Evolutionary conservation across 1,284 basidiomycete species (phyloP).

Genomic region (Xerocomus amazonicus): DNA sequence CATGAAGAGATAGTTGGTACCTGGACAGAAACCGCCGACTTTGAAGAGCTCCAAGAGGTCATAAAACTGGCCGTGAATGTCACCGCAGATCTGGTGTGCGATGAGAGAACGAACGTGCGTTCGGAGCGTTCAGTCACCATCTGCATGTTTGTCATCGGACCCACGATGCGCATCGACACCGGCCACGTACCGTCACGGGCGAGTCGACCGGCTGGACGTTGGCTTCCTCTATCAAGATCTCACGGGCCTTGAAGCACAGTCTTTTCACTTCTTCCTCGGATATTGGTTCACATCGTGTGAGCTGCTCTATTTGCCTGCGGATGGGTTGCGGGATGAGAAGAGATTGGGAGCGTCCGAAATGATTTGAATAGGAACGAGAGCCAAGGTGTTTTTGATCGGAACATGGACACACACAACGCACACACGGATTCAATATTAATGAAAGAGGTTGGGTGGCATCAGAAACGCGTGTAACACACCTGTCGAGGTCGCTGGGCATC

Average conservation of each 20-base stretch:
- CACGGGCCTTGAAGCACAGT: slow-evolving; percentile 91
- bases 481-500: slow-evolving; percentile 50
- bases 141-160: too few species aligned
- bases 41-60: slow-evolving; percentile 97
- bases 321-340: too few species aligned
- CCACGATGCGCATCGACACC: too few species aligned
- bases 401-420: slow-evolving; percentile 14
- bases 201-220: slow-evolving; percentile 97
- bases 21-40: slow-evolving; percentile 92
- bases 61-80: slow-evolving; percentile 98
- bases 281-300: slow-evolving; percentile 88
- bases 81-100: slow-evolving; percentile 85
- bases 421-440: too few species aligned
- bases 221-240: slow-evolving; percentile 95
- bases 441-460: slow-evolving; percentile 24
- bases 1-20: slow-evolving; percentile 99
- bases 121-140: too few species aligned
- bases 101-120: neutral
- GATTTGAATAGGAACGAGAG: too few species aligned
- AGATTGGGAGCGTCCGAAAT: too few species aligned
- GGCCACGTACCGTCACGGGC: slow-evolving; percentile 77
- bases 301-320: slow-evolving; percentile 79
- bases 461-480: slow-evolving; percentile 39
- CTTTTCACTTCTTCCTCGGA: slow-evolving; percentile 91
- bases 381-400: too few species aligned